Conservation (phyloP, 768 basidiomycete genomes). For the Gloeopeniophorella convolvens region DNA sequence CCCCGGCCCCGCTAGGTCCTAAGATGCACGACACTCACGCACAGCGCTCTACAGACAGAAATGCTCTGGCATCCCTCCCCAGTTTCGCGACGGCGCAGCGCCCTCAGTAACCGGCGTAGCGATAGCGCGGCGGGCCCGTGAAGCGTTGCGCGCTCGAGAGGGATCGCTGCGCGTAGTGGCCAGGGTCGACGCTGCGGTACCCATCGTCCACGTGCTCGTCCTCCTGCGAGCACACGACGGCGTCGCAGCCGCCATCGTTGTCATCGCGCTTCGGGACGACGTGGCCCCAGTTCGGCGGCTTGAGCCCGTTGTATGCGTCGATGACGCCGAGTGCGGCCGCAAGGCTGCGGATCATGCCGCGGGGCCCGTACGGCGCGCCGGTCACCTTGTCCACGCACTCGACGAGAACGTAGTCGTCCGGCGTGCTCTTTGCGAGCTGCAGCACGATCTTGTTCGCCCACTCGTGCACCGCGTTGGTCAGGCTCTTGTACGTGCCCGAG, state of each 20-base stretch:
- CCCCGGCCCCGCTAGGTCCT: too few relatives aligned
- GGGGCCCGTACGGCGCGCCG: conserved; percentile 8
- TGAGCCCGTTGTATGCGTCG: neutral
- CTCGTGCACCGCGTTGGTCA: conserved; percentile 1
- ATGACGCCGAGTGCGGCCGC: conserved; percentile 8
- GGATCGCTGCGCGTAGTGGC: neutral
- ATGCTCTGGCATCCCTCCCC: neutral
- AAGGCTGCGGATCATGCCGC: conserved; percentile 17
- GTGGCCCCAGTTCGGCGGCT: conserved; percentile 16
- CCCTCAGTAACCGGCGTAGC: neutral
- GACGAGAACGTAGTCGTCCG: conserved; percentile 12
- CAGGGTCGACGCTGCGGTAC: conserved; percentile 6
- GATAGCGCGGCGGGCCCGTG: neutral
- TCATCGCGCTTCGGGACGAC: neutral
- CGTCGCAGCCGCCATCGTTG: too few relatives aligned
- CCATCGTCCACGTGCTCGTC: too few relatives aligned
- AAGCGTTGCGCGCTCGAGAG: neutral
- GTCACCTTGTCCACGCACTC: neutral
- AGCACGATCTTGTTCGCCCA: conserved; percentile 15
- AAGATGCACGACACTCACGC: too few relatives aligned
- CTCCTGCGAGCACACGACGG: too few relatives aligned
- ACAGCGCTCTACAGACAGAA: neutral
- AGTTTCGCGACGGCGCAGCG: too few relatives aligned
- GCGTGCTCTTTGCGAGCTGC: conserved; percentile 3
- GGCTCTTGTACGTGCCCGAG: conserved; percentile 1